phyloP scores from a whole-genome alignment of 2,329 filamentous ascomycete genomes.

The Pestalotiopsis sp. region DNA sequence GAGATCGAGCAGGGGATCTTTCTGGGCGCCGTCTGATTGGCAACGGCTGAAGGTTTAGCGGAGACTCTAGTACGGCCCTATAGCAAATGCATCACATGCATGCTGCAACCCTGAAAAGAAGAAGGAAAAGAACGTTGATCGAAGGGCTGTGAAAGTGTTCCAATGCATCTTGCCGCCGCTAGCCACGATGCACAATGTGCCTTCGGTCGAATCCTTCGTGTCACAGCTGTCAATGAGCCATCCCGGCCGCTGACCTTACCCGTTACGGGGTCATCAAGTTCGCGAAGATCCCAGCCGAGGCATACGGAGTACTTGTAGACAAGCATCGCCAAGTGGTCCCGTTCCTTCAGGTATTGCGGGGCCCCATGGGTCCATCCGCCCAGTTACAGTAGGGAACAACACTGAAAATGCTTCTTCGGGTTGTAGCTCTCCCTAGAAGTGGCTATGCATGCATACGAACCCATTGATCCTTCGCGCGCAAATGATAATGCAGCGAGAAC shows the following conservation, averaged over 20 bases:
- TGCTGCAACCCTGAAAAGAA: not conserved
- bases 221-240: not conserved
- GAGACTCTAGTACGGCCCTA: not conserved
- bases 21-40: not conserved
- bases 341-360: not conserved
- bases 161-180: not conserved
- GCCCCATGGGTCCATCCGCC: not conserved
- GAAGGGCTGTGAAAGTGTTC: constrained; percentile 4
- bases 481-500: too few relatives aligned
- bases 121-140: not conserved
- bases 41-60: too few relatives aligned
- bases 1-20: not conserved
- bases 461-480: too few relatives aligned
- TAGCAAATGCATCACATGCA: constrained; percentile 1
- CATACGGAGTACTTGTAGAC: not conserved
- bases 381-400: not conserved
- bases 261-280: not conserved
- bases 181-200: not conserved
- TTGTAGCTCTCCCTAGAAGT: not conserved
- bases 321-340: not conserved
- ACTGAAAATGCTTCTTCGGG: not conserved
- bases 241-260: not conserved
- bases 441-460: too few relatives aligned
- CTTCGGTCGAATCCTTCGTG: not conserved
- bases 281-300: not conserved